A percentile compares a stretch with the other conserved stretches of the same genome.
Conservation (phyloP, 805 yeast species). For the Kazachstania psychrophila region DNA sequence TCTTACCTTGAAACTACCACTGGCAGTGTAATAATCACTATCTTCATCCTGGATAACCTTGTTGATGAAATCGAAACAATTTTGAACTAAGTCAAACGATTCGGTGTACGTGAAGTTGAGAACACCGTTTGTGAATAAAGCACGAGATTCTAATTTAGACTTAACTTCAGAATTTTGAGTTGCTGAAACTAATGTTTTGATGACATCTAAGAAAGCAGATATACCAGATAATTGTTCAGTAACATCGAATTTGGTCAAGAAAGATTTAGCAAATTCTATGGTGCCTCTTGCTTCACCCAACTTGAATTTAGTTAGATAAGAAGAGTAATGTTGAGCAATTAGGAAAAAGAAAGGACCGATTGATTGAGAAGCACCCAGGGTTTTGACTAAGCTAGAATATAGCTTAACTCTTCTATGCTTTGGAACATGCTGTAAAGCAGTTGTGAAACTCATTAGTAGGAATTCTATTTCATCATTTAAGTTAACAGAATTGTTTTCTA, state of each 20-base stretch:
- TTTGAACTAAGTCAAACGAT: conserved; percentile 38
- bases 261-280: conserved; percentile 62
- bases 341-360: conserved; percentile 67
- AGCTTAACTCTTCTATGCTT: conserved; percentile 88
- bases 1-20: conserved; percentile 41
- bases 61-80: conserved; percentile 49
- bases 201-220: conserved; percentile 37
- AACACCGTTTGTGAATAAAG: conserved; percentile 55
- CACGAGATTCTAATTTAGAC: conserved; percentile 38
- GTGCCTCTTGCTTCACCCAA: conserved; percentile 56
- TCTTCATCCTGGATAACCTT: conserved; percentile 37
- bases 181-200: conserved; percentile 32
- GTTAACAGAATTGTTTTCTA: conserved; percentile 36
- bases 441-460: conserved; percentile 77
- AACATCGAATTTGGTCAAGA: conserved; percentile 59
- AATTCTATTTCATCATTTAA: conserved; percentile 66
- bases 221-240: conserved; percentile 56
- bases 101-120: conserved; percentile 43
- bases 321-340: conserved; percentile 70
- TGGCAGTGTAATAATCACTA: conserved; percentile 18
- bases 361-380: conserved; percentile 60
- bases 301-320: conserved; percentile 45
- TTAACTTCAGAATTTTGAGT: conserved; percentile 30
- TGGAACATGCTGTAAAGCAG: conserved; percentile 93
- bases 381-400: conserved; percentile 66